Evolutionary conservation across 2,329 filamentous ascomycete genomes (phyloP), one percentile per base, ranked within the genome.

Genomic region (Botryotinia convoluta): DNA sequence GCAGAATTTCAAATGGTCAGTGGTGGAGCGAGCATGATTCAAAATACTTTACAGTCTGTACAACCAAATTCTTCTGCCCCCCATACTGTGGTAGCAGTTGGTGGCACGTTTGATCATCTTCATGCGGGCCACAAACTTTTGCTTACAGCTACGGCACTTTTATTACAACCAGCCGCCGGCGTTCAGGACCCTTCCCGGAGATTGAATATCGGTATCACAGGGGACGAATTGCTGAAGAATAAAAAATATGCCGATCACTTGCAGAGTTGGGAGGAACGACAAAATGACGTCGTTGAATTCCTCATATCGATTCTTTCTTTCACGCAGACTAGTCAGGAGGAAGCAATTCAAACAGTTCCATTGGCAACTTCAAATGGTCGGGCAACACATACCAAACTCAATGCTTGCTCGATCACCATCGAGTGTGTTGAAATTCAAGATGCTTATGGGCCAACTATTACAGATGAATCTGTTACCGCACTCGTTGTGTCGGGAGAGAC

Each of bases 111-210:
- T 83, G 96, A 99, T 82, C 94, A 98, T 82, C 87, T 99, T 35
- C 96, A 99, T 81, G 91, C 93, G 6, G 96, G 96, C 9, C 96
- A 99, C 84, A 99, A 98, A 83, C 86, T 98, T n/a, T 88, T 99
- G 32, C 88, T 99, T 32, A 94, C 95, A n/a, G 95, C 95, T 75
- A 93, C 92, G 0, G 89, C 91, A 0, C 88, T 98, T 72, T 87
- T 94, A 26, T 86, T 82, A 92, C 73, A 88, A 89, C 74, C 85
- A 88, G 82, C 45, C 78, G 80, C 45, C 29, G 74, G 76, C 29
- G 75, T 75, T 39, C 79, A 84, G 0, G 79, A 80, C 1, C 76
- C 80, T 44, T 83, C 85, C 35, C 88, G 88, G 74, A 86, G 86
- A 18, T 87, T 97, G 75, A 92, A 94, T 29, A 87, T 98, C 60